Percentiles rank a stretch among this genome's conserved stretches.
Conservation (phyloP, 129 eudicot genomes). For the Dittrichia graveolens region DNA sequence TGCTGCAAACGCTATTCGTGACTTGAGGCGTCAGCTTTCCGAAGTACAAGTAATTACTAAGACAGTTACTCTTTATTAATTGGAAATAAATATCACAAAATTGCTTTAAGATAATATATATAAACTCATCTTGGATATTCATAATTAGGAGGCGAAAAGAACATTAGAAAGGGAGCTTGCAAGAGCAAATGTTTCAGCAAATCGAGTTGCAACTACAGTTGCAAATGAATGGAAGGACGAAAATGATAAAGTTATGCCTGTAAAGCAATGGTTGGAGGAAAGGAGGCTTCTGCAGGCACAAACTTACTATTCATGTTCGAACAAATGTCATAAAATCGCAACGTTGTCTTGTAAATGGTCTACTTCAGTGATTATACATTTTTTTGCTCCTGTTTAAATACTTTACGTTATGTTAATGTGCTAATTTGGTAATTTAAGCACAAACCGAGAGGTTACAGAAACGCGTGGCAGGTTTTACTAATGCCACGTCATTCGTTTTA, state of each 20-base stretch:
- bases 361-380: too few relatives aligned
- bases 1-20: constrained; percentile 75
- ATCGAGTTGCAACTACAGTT: constrained; percentile 75
- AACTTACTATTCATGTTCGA: not conserved
- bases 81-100: not conserved
- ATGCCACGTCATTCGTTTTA: too few relatives aligned
- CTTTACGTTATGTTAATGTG: too few relatives aligned
- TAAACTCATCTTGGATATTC: not conserved
- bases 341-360: too few relatives aligned
- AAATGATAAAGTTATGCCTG: constrained; percentile 86
- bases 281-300: constrained; percentile 78
- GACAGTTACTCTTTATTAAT: not conserved
- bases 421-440: too few relatives aligned
- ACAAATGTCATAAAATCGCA: too few relatives aligned
- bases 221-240: constrained; percentile 99
- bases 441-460: too few relatives aligned
- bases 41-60: constrained; percentile 65
- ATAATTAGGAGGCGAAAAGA: constrained; percentile 77
- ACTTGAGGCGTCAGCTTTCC: constrained; percentile 63
- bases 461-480: too few relatives aligned
- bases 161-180: constrained; percentile 92
- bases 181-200: constrained; percentile 82
- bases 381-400: too few relatives aligned
- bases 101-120: not conserved
- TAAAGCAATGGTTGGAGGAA: constrained; percentile 90